Conservation (phyloP, 805 yeast genomes). For the Wickerhamiella spandovensis region DNA sequence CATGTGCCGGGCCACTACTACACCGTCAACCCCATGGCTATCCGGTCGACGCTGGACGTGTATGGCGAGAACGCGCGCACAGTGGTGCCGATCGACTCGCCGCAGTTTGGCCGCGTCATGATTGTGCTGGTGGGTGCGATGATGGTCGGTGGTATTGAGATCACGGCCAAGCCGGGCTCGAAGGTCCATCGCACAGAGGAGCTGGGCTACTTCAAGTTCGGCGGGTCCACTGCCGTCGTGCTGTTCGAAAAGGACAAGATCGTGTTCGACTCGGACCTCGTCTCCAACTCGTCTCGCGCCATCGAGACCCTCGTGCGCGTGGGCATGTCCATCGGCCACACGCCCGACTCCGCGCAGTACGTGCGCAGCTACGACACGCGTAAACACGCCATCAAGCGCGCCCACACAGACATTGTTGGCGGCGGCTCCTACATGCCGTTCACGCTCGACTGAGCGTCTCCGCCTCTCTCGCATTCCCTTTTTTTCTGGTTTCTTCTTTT, state of each 20-base stretch:
- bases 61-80: constrained; percentile 84
- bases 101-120: constrained; percentile 63
- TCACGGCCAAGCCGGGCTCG: constrained; percentile 53
- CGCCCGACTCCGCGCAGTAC: constrained; percentile 16
- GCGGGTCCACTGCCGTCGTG: constrained; percentile 77
- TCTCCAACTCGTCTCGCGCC: constrained; percentile 43
- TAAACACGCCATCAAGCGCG: constrained; percentile 14
- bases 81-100: constrained; percentile 61
- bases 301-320: constrained; percentile 78
- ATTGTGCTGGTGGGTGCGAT: constrained; percentile 88
- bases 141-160: constrained; percentile 91
- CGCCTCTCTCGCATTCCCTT: background rate
- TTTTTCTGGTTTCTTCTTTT: too few relatives aligned
- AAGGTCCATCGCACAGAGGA: constrained; percentile 59
- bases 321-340: constrained; percentile 86
- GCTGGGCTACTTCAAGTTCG: constrained; percentile 88
- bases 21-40: constrained; percentile 96
- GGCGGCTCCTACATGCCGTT: constrained; percentile 22
- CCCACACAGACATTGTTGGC: constrained; percentile 17
- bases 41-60: constrained; percentile 75
- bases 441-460: constrained; percentile 13
- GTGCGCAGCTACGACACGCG: constrained; percentile 18
- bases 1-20: constrained; percentile 81
- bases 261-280: constrained; percentile 59
- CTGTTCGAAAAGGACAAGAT: constrained; percentile 37